Evolutionary conservation across 177 flowering plant species (phyloP).

Genomic region (Vitis hybrid): DNA sequence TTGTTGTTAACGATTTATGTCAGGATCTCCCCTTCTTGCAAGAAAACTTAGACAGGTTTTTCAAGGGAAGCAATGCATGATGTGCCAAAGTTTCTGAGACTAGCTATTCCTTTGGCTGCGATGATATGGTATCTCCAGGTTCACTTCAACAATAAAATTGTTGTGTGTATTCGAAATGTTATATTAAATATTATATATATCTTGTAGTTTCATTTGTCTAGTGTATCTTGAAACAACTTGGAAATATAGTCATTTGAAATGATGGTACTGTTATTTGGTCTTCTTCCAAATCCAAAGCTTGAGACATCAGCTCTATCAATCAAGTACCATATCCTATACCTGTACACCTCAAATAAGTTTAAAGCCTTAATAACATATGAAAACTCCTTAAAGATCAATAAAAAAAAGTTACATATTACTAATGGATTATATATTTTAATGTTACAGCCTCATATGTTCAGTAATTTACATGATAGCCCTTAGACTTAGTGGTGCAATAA

Average conservation of each 20-base stretch:
- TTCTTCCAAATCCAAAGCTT: constrained; percentile 23
- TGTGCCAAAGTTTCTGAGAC: constrained; percentile 8
- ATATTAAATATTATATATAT: too few species aligned
- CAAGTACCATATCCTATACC: not conserved
- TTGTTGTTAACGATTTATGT: constrained; percentile 10
- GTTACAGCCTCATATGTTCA: too few species aligned
- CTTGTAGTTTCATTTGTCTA: not conserved
- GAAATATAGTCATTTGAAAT: constrained; percentile 29
- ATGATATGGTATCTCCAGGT: constrained; percentile 16
- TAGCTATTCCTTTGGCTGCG: constrained; percentile 16
- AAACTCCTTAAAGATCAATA: not conserved
- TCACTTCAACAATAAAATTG: not conserved
- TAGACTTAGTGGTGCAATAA: too few species aligned
- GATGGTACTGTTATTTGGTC: constrained; percentile 20
- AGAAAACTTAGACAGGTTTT: not conserved
- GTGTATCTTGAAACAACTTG: constrained; percentile 9
- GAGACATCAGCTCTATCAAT: constrained; percentile 28
- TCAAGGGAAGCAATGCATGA: constrained; percentile 6
- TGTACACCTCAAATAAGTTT: not conserved
- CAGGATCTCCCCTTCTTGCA: constrained; percentile 10
- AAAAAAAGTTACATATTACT: too few species aligned
- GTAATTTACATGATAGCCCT: too few species aligned
- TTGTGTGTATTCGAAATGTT: not conserved
- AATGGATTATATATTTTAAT: too few species aligned
- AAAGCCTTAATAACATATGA: not conserved